Base-by-base conservation (phyloP, 2,329 filamentous ascomycete species). In the Grosmannia huntii region DNA sequence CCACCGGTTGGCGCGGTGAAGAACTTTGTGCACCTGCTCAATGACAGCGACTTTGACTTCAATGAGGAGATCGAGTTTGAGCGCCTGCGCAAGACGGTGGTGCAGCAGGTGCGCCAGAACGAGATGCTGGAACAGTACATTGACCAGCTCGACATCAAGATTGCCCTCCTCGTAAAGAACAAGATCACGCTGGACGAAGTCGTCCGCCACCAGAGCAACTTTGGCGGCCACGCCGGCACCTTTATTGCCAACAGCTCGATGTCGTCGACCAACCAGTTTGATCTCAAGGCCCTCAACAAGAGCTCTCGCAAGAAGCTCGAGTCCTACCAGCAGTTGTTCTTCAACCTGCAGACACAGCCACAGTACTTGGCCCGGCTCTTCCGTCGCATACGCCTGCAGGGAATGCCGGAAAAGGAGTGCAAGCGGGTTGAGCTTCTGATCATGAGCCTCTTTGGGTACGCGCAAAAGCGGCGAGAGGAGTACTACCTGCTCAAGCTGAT, bases 121-220 rank as follows among this genome's bases (percentile, higher is more conserved):
- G 94, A 99, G 73, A 85, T 95, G 76, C 83, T 95, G 46, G 94
- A 99, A 72, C 90, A 96, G 69, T 99, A 99, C 68, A 96, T 99
- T 64, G 91, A 96, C 66, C 94, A 99, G 69, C 81, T 99, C 41
- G 95, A 99, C 68, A 96, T 99, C 77, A 99, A 99, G 75, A 99
- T 99, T 69, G 94, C 94, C 1, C 81, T 99, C 3, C 79, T 99
- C 21, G 94, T 99, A 66, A 97, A 97, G 79, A 99, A 99, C 81
- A 99, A 99, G 73, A 99, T 99, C 67, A 97, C 94, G 0, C 79
- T 99, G 4, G 94, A 99, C 68, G 95, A 99, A 72, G 94, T 99
- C 31, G 89, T 99, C 58, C 90, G 90, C 66, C 94, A 97, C 68
- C 94, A 99, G 68, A 92, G 87, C 75, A 95, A 96, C 70, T 96